Percentiles rank a stretch among this genome's conserved stretches.
Evolutionary conservation across 2,329 filamentous ascomycete genomes (phyloP).

Genomic region (Colletotrichum sp.): DNA sequence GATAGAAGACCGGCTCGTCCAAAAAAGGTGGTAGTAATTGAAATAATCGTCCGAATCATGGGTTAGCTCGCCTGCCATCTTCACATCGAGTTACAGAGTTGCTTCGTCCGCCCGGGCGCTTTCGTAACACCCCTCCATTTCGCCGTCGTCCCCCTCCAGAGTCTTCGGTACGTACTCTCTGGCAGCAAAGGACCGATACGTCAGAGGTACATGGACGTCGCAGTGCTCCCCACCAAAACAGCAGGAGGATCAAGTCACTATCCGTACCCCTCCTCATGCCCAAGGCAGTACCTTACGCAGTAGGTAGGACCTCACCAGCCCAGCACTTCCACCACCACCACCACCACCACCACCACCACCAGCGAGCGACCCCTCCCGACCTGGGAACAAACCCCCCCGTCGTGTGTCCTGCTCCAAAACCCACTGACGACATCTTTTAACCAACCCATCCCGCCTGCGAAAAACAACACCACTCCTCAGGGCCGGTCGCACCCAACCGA

Average conservation of each 20-base stretch:
- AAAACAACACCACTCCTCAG: slow-evolving; percentile 21
- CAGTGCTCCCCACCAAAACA: neutral
- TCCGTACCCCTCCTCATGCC: neutral
- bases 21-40: neutral
- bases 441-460: slow-evolving; percentile 11
- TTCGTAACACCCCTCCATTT: slow-evolving; percentile 16
- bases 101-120: slow-evolving; percentile 6
- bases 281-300: neutral
- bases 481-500: slow-evolving; percentile 18
- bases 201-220: neutral
- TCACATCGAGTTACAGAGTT: slow-evolving; percentile 18
- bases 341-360: neutral
- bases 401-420: slow-evolving; percentile 14
- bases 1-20: neutral
- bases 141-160: neutral
- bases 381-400: neutral
- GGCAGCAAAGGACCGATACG: neutral
- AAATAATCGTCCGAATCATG: neutral
- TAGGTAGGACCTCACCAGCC: too few relatives aligned
- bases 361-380: slow-evolving; percentile 18
- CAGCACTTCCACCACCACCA: neutral
- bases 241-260: neutral
- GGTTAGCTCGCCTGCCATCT: slow-evolving; percentile 14
- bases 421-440: slow-evolving; percentile 22
- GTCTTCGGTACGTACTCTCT: neutral